phyloP scores from a whole-genome alignment of 2,329 filamentous ascomycete species.

The Cladophialophora bantiana region DNA sequence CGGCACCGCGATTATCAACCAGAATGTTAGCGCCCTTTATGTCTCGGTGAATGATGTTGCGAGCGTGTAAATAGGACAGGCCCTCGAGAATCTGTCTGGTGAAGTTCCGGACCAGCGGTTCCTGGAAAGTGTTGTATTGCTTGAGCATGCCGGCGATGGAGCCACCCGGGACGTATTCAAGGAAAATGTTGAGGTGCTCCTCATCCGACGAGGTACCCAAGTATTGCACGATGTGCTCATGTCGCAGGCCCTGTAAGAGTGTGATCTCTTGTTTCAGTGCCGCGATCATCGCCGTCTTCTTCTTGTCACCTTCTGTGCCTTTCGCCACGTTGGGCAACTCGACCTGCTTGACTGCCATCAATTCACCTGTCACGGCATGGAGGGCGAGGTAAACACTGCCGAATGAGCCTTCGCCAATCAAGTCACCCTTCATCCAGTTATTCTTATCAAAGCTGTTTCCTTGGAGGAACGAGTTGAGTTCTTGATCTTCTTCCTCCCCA shows the following conservation, averaged over 20 bases:
- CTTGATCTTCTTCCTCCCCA: slow-evolving; percentile 88
- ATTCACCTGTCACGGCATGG: slow-evolving; percentile 93
- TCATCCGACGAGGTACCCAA: slow-evolving; percentile 92
- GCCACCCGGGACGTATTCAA: slow-evolving; percentile 96
- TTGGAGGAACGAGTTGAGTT: slow-evolving; percentile 85
- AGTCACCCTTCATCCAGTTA: slow-evolving; percentile 98
- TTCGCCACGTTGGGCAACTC: slow-evolving; percentile 84
- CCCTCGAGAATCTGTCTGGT: slow-evolving; percentile 94
- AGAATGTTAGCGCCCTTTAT: slow-evolving; percentile 99
- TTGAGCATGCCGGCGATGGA: slow-evolving; percentile 99
- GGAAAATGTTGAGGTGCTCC: slow-evolving; percentile 97
- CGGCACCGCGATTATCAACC: slow-evolving; percentile 97
- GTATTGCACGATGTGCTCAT: slow-evolving; percentile 98
- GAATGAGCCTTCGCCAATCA: slow-evolving; percentile 97
- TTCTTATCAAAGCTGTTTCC: slow-evolving; percentile 95
- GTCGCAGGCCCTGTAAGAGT: slow-evolving; percentile 89
- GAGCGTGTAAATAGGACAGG: slow-evolving; percentile 88
- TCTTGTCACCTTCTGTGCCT: slow-evolving; percentile 78
- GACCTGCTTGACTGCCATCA: slow-evolving; percentile 98
- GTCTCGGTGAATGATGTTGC: slow-evolving; percentile 96
- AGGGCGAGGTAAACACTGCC: slow-evolving; percentile 94
- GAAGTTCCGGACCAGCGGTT: slow-evolving; percentile 93
- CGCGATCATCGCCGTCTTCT: slow-evolving; percentile 98
- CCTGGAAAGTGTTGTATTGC: slow-evolving; percentile 93
- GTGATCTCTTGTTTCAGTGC: slow-evolving; percentile 96